Conservation (phyloP, 192 early-diverging fungal species). For the Chytriomyces hyalinus region DNA sequence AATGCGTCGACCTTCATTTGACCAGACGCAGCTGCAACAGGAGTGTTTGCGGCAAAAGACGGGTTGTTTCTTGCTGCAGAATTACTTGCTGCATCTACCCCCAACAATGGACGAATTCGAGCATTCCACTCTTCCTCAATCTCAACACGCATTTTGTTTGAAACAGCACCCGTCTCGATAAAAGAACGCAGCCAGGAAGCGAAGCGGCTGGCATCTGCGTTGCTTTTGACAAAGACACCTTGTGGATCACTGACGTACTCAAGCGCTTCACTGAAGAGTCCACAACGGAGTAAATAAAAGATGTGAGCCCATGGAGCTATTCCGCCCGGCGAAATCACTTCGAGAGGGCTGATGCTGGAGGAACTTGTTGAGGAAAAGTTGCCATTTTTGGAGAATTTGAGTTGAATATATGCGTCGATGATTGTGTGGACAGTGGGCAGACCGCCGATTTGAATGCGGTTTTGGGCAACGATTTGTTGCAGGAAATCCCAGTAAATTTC, state of each 20-base stretch:
- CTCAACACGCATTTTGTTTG: slow-evolving; percentile 55
- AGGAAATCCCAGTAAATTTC: slow-evolving; percentile 37
- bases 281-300: slow-evolving; percentile 80
- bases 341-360: slow-evolving; percentile 37
- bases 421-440: slow-evolving; percentile 74
- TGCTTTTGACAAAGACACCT: slow-evolving; percentile 15
- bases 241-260: slow-evolving; percentile 68
- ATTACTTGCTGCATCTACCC: slow-evolving; percentile 28
- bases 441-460: slow-evolving; percentile 74
- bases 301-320: slow-evolving; percentile 86
- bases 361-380: slow-evolving; percentile 42
- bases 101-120: slow-evolving; percentile 43
- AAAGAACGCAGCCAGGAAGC: slow-evolving; percentile 13
- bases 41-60: too few relatives aligned
- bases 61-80: slow-evolving; percentile 17
- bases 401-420: slow-evolving; percentile 72
- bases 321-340: slow-evolving; percentile 24
- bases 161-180: slow-evolving; percentile 55
- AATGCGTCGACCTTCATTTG: slow-evolving; percentile 75
- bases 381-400: slow-evolving; percentile 67
- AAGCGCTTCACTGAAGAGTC: slow-evolving; percentile 69
- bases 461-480: slow-evolving; percentile 27
- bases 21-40: slow-evolving; percentile 32
- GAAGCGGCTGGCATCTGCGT: slow-evolving; percentile 16
- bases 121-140: slow-evolving; percentile 66